phyloP scores from a whole-genome alignment of 2,329 filamentous ascomycete species.

The Fusarium scirpi region DNA sequence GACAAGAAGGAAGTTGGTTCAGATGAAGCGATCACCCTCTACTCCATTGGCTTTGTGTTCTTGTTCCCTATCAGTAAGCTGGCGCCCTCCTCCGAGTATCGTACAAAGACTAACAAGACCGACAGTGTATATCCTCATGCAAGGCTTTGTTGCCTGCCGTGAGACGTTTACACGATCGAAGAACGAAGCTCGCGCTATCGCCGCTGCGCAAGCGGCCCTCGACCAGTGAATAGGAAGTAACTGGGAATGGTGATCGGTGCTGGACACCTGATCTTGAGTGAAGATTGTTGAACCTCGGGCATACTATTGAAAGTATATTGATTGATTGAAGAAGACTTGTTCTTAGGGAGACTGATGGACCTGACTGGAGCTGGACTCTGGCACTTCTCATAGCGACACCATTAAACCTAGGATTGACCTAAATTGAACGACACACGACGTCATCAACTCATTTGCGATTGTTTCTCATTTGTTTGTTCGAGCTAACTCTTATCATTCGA shows the following conservation, averaged over 20 bases:
- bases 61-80: conserved; percentile 60
- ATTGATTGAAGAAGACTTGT: neutral
- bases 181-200: conserved; percentile 42
- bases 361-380: neutral
- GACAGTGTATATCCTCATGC: conserved; percentile 62
- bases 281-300: neutral
- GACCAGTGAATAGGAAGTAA: conserved; percentile 28
- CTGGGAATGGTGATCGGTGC: neutral
- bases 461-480: neutral
- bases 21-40: conserved; percentile 58
- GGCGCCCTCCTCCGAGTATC: neutral
- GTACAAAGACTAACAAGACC: conserved; percentile 32
- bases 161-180: conserved; percentile 54
- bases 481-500: neutral
- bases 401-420: conserved; percentile 36
- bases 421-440: neutral
- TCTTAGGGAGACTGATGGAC: conserved; percentile 10
- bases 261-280: neutral
- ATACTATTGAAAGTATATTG: neutral
- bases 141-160: conserved; percentile 63
- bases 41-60: conserved; percentile 59
- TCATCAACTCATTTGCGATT: neutral
- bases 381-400: neutral
- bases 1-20: conserved; percentile 59
- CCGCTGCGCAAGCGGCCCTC: conserved; percentile 43